Evolutionary conservation across 495 filamentous ascomycete species (phyloP).

Genomic region (Podospora didyma): DNA sequence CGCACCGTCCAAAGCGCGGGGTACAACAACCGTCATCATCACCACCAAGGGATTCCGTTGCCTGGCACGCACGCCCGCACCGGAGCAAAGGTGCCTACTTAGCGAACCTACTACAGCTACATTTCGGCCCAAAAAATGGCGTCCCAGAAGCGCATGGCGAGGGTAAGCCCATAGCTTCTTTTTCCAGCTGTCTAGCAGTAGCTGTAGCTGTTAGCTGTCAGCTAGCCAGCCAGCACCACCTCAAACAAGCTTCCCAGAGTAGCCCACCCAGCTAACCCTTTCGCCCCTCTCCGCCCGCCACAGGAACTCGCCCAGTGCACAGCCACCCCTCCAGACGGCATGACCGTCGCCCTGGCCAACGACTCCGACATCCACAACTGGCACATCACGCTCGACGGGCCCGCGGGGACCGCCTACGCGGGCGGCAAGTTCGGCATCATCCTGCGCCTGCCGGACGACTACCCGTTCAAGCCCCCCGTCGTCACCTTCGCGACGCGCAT

Average conservation of each 20-base stretch:
- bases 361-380: constrained; percentile 80
- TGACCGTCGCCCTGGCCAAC: constrained; percentile 59
- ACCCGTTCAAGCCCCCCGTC: constrained; percentile 90
- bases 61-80: too few species aligned
- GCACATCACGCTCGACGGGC: constrained; percentile 75
- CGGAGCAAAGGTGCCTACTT: too few species aligned
- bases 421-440: constrained; percentile 77
- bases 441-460: constrained; percentile 74
- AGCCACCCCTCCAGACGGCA: constrained; percentile 58
- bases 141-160: constrained; percentile 58
- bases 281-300: neutral
- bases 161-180: constrained; percentile 45
- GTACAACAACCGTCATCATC: too few species aligned
- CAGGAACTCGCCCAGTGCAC: constrained; percentile 73
- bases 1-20: too few species aligned
- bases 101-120: too few species aligned
- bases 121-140: constrained; percentile 44
- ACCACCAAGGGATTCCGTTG: too few species aligned
- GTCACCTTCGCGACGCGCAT: constrained; percentile 91
- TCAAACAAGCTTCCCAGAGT: too few species aligned
- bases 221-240: too few species aligned
- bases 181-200: too few species aligned
- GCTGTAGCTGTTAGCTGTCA: too few species aligned
- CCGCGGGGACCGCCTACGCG: constrained; percentile 66
- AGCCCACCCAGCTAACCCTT: too few species aligned